A percentile compares a stretch with the other conserved stretches of the same genome.
phyloP scores from a whole-genome alignment of 495 filamentous ascomycete genomes.

The Trichoderma parareesei region DNA sequence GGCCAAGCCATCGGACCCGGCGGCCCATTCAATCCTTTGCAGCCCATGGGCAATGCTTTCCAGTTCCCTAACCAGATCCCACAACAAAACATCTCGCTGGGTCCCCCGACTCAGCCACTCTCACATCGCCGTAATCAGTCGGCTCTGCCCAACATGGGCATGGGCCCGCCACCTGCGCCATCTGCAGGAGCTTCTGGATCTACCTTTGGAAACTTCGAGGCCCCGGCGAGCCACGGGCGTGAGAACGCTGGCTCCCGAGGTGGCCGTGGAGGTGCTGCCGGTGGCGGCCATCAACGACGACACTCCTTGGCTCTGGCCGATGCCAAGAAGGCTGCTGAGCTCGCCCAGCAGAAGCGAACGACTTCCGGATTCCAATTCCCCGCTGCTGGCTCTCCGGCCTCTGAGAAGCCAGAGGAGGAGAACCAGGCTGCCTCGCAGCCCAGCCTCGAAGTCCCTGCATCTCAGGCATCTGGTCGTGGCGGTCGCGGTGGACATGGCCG shows the following conservation, averaged over 20 bases:
- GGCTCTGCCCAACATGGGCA: conserved; percentile 84
- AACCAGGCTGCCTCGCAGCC: conserved; percentile 36
- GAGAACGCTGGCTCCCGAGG: conserved; percentile 67
- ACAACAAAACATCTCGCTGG: conserved; percentile 63
- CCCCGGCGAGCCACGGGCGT: conserved; percentile 53
- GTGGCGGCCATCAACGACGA: conserved; percentile 81
- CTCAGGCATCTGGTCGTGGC: conserved; percentile 40
- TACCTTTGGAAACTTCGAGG: conserved; percentile 69
- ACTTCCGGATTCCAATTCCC: conserved; percentile 95
- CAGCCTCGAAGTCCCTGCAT: conserved; percentile 37
- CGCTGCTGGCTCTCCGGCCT: conserved; percentile 52
- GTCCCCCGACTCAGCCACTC: conserved; percentile 64
- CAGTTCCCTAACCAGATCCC: conserved; percentile 83
- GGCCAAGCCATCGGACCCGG: conserved; percentile 67
- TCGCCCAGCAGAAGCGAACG: conserved; percentile 93
- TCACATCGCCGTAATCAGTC: conserved; percentile 98
- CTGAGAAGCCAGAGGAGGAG: conserved; percentile 49
- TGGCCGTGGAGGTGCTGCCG: conserved; percentile 60
- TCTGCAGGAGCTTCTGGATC: conserved; percentile 89
- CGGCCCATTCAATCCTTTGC: conserved; percentile 58
- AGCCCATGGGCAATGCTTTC: conserved; percentile 69
- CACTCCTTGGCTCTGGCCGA: conserved; percentile 93
- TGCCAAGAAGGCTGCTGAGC: conserved; percentile 93
- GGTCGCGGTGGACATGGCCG: conserved; percentile 48
- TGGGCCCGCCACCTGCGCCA: conserved; percentile 91